phyloP scores from a whole-genome alignment of 768 basidiomycete species.

The Butyriboletus loyo region DNA sequence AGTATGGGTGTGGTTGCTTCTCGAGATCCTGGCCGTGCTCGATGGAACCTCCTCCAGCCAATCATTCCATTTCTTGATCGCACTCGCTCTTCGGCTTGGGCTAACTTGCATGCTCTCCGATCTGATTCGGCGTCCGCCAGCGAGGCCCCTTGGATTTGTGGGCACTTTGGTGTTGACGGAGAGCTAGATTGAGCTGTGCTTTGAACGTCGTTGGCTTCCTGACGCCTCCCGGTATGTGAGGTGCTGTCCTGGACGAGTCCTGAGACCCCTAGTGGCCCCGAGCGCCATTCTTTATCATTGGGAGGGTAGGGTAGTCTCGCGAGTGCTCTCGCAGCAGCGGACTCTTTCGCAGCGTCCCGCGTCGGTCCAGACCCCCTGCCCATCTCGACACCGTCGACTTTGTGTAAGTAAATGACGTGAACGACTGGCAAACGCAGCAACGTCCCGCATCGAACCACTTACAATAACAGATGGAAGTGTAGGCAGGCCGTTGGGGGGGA shows the following conservation, averaged over 20 bases:
- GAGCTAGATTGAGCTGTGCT: not conserved
- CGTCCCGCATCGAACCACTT: not conserved
- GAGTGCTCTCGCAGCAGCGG: conserved; percentile 11
- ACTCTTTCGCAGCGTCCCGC: conserved; percentile 5
- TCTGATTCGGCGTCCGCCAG: not conserved
- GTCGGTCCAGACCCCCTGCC: conserved; percentile 10
- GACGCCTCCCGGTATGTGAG: not conserved
- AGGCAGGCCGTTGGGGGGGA: conserved; percentile 3
- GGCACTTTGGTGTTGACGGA: not conserved
- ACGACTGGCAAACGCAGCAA: not conserved
- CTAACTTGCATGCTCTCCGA: not conserved
- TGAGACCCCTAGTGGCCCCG: no score
- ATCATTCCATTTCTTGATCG: not conserved
- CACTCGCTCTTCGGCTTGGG: not conserved
- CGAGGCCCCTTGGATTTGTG: not conserved
- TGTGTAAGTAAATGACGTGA: not conserved
- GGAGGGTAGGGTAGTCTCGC: not conserved
- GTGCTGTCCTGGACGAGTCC: no score
- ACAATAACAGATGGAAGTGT: conserved; percentile 7
- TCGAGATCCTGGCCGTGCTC: not conserved
- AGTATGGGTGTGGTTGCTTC: not conserved
- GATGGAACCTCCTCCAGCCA: not conserved
- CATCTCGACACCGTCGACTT: conserved; percentile 12
- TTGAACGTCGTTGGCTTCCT: not conserved
- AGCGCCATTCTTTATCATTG: no score